Percentiles rank a stretch among this genome's conserved stretches.
Evolutionary conservation across 768 basidiomycete species (phyloP).

Genomic region (Podaxis pistillaris): DNA sequence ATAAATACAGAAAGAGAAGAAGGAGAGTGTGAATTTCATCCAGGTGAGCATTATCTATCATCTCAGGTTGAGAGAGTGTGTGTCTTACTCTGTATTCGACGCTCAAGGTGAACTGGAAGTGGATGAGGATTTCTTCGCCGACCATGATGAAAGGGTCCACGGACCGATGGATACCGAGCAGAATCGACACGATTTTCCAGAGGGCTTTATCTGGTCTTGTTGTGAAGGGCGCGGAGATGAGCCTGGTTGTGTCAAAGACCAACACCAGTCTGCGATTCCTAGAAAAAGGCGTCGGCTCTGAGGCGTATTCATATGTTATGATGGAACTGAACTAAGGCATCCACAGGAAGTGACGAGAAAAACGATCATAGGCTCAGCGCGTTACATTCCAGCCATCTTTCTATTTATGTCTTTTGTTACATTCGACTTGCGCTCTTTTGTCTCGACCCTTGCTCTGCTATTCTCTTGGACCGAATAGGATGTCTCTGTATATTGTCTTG

Average conservation of each 20-base stretch:
- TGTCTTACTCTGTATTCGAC: neutral
- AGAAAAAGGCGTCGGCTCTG: slow-evolving; percentile 31
- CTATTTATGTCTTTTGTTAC: slow-evolving; percentile 7
- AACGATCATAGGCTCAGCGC: slow-evolving; percentile 7
- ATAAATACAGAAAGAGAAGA: slow-evolving; percentile 32
- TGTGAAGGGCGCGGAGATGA: slow-evolving; percentile 38
- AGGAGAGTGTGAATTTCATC: slow-evolving; percentile 49
- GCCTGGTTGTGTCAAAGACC: slow-evolving; percentile 39
- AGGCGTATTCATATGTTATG: neutral
- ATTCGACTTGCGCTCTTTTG: slow-evolving; percentile 11
- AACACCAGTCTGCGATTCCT: slow-evolving; percentile 30
- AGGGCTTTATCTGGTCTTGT: slow-evolving; percentile 52
- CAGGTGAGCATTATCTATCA: slow-evolving; percentile 34
- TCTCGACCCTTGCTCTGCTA: slow-evolving; percentile 4
- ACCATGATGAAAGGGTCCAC: slow-evolving; percentile 48
- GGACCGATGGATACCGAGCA: slow-evolving; percentile 43
- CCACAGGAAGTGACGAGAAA: neutral
- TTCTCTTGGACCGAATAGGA: slow-evolving; percentile 12
- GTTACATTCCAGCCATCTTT: slow-evolving; percentile 1
- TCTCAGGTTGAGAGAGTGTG: neutral
- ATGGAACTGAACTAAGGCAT: neutral
- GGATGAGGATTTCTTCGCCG: slow-evolving; percentile 37
- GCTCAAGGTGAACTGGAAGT: slow-evolving; percentile 39
- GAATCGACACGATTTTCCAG: slow-evolving; percentile 40
- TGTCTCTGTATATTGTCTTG: neutral